Base-by-base conservation (phyloP, 805 yeast species). In the Barnettozyma wickerhamii region DNA sequence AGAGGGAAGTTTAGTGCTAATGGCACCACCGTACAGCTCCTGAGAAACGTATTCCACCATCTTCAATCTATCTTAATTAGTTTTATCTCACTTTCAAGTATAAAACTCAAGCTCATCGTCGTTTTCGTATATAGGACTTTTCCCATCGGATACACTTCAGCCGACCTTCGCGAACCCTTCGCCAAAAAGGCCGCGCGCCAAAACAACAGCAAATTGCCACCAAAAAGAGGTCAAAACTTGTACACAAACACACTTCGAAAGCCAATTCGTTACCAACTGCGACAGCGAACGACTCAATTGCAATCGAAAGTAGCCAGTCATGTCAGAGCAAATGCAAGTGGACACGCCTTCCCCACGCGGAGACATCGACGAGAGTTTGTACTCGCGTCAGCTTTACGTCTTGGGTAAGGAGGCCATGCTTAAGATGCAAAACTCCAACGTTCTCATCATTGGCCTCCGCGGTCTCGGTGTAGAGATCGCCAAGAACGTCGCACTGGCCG, bases 331-430 rank as follows among this genome's bases (percentile, higher is more conserved):
- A 29, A 70, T 70, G 68, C 71, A 67, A 55, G 52, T 69, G 10
- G 74, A 69, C 48, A 53, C 68, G 7, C 71, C 71, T 9, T 51
- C 55, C 32, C 54, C 47, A 10, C 49, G 57, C 14, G 68, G 59
- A 33, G 74, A 78, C 46, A 91, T 93, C 56, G 99, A 93, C 62
- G 99, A 93, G 71, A 74, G 95, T 43, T 75, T 93, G 52, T 93
- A 93, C 73, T 90, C 98, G 30, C 87, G 99, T 63, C 99, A 93
- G 68, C 77, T 93, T 64, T 88, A 91, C 56, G 99, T 93, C 38
- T 67, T 93, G 50, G 99, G 99, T 47, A 89, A 87, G 56, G 99
- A 93, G 51, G 99, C 99, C 38, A 93, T 93, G 99, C 71, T 90
- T 54, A 86, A 88, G 63, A 86, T 93, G 97, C 96, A 90, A 56